phyloP scores from a whole-genome alignment of 2,329 filamentous ascomycete species.

The Tetracladium maxilliforme region DNA sequence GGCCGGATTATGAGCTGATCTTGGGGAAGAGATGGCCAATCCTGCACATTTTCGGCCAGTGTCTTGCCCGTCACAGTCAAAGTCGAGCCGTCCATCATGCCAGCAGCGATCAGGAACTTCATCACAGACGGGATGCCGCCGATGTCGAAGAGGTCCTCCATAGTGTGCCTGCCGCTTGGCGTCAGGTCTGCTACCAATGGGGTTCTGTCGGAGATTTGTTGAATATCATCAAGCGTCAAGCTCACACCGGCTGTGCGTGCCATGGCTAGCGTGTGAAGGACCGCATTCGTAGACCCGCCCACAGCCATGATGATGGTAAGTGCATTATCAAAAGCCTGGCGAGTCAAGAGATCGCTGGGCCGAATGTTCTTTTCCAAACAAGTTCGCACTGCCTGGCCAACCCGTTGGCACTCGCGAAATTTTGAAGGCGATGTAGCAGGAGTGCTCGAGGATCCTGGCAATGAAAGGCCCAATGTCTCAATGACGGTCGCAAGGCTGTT shows the following conservation, averaged over 20 bases:
- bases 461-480: conserved; percentile 54
- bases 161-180: conserved; percentile 70
- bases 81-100: conserved; percentile 62
- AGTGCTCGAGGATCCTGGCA: conserved; percentile 56
- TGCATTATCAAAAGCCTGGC: conserved; percentile 55
- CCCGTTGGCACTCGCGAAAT: conserved; percentile 57
- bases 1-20: conserved; percentile 74
- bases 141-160: conserved; percentile 77
- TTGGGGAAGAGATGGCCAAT: conserved; percentile 62
- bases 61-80: conserved; percentile 76
- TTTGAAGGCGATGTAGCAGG: conserved; percentile 54
- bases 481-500: conserved; percentile 64
- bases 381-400: conserved; percentile 49
- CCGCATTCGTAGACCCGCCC: conserved; percentile 56
- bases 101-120: conserved; percentile 67
- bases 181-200: conserved; percentile 59
- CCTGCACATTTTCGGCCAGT: conserved; percentile 64
- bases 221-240: conserved; percentile 53
- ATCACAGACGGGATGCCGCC: conserved; percentile 77
- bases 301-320: conserved; percentile 61
- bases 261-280: conserved; percentile 60
- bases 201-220: conserved; percentile 53
- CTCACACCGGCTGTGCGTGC: conserved; percentile 52
- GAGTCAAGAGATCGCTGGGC: conserved; percentile 53
- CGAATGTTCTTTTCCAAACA: conserved; percentile 59